Evolutionary conservation across 495 filamentous ascomycete genomes (phyloP), one percentile per base, ranked within the genome.

Genomic region (Penicillium taxi): DNA sequence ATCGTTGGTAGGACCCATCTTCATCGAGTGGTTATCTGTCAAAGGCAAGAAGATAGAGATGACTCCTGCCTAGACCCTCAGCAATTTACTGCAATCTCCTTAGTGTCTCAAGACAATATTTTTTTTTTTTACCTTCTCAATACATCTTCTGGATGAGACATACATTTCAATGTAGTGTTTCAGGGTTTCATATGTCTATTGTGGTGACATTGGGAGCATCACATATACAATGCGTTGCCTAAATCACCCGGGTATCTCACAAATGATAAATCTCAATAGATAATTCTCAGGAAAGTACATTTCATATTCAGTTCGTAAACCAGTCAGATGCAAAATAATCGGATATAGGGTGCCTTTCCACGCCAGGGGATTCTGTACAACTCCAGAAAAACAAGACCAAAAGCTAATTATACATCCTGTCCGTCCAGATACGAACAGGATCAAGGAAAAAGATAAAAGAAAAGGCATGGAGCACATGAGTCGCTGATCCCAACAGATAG

Each of bases 1-100:
- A 0, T 73, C 75, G 3, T 63, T 86, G 4, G 13, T 90, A 31
- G 84, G 77, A 1, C 64, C 71, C 2, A 46, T 72, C 2, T 61
- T 70, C 4, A 64, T 88, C 6, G 76, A 91, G 59, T 94, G 86
- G 88, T 75, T 73, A 48, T 82, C 73, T 26, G 84, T 95, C 13
- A 90, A 89, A 68, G 86, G 82, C 2, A 88, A 84, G 75, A 82
- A 83, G 41, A 66, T 86, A 35, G 81, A 84, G 53, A 63, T 71
- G 49, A 64, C 58, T 7, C 61, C 70, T 29, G 77, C 68, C 16
- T 59, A 32, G n/a, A n/a, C n/a, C n/a, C n/a, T n/a, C n/a, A n/a
- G n/a, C n/a, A n/a, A n/a, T n/a, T n/a, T n/a, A n/a, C n/a, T n/a
- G n/a, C n/a, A n/a, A n/a, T n/a, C n/a, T n/a, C n/a, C n/a, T n/a